Evolutionary conservation across 495 filamentous ascomycete species (phyloP).

Genomic region (Pyrenula aspistea): DNA sequence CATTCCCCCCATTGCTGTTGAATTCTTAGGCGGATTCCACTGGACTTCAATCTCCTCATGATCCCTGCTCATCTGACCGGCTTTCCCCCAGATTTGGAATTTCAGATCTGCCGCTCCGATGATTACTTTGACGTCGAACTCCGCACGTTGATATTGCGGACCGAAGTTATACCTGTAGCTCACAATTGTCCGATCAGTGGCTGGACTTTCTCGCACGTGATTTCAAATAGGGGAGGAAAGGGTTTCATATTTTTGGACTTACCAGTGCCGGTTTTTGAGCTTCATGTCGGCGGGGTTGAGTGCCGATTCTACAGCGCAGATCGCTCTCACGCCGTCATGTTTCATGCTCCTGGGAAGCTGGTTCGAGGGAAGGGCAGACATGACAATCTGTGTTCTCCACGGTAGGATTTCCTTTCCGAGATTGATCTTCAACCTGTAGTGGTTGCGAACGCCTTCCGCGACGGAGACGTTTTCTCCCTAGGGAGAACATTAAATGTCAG

Average conservation of each 20-base stretch:
- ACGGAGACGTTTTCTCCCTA: conserved; percentile 24
- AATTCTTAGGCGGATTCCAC: conserved; percentile 22
- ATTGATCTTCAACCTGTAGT: conserved; percentile 32
- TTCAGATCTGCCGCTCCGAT: conserved; percentile 42
- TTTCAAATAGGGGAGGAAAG: conserved; percentile 16
- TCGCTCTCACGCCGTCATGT: conserved; percentile 15
- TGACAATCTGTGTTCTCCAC: conserved; percentile 36
- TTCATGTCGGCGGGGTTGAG: conserved; percentile 26
- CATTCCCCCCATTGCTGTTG: not conserved
- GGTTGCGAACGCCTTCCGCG: conserved; percentile 23
- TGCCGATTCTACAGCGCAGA: conserved; percentile 17
- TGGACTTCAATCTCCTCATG: conserved; percentile 38
- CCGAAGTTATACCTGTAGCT: conserved; percentile 28
- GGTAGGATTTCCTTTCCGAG: conserved; percentile 20
- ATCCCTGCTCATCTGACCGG: conserved; percentile 27
- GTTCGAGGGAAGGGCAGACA: conserved; percentile 27
- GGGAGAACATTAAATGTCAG: no score
- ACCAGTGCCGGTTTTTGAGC: conserved; percentile 29
- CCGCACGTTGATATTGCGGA: conserved; percentile 31
- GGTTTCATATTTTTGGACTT: not conserved
- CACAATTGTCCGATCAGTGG: conserved; percentile 19
- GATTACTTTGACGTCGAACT: conserved; percentile 37
- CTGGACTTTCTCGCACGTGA: conserved; percentile 18
- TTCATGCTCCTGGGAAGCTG: conserved; percentile 29
- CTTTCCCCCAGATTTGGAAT: conserved; percentile 42